phyloP scores from a whole-genome alignment of 768 basidiomycete species.

The Termitomyces sp. region DNA sequence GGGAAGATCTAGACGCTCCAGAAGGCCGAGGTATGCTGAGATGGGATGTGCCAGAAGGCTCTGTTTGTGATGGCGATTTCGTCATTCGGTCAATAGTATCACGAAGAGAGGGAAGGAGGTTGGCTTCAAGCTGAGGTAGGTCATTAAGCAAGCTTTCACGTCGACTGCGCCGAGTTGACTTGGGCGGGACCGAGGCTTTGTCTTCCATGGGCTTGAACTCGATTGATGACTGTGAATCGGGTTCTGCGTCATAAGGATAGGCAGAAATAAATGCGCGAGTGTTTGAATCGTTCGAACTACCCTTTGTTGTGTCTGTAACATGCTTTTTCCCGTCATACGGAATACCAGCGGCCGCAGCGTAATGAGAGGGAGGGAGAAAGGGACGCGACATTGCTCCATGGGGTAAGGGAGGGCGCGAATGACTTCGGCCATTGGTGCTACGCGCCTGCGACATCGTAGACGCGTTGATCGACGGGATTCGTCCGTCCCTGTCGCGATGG shows the following conservation, averaged over 20 bases:
- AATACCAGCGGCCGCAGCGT: slow-evolving; percentile 44
- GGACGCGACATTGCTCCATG: slow-evolving; percentile 27
- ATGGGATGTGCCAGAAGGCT: slow-evolving; percentile 5
- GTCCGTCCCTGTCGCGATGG: not conserved
- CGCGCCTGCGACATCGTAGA: slow-evolving; percentile 18
- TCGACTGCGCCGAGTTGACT: slow-evolving; percentile 15
- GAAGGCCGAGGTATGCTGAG: slow-evolving; percentile 7
- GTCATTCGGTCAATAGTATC: slow-evolving; percentile 79
- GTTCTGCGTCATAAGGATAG: slow-evolving; percentile 16
- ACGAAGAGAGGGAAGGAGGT: slow-evolving; percentile 62
- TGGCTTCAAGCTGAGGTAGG: slow-evolving; percentile 55
- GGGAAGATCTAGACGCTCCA: slow-evolving; percentile 2
- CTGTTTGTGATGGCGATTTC: slow-evolving; percentile 33
- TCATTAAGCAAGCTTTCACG: slow-evolving; percentile 42
- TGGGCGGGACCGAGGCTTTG: slow-evolving; percentile 10
- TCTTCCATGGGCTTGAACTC: slow-evolving; percentile 19
- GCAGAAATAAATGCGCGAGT: slow-evolving; percentile 15
- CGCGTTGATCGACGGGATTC: not conserved
- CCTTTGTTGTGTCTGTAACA: not conserved
- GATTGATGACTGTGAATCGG: slow-evolving; percentile 24
- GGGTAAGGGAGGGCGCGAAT: slow-evolving; percentile 37
- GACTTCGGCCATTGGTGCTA: slow-evolving; percentile 23
- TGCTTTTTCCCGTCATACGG: slow-evolving; percentile 8
- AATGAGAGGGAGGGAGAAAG: slow-evolving; percentile 52
- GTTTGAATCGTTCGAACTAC: slow-evolving; percentile 5